phyloP scores from a whole-genome alignment of 306 rosid genomes.

The Fragaria ananassa region DNA sequence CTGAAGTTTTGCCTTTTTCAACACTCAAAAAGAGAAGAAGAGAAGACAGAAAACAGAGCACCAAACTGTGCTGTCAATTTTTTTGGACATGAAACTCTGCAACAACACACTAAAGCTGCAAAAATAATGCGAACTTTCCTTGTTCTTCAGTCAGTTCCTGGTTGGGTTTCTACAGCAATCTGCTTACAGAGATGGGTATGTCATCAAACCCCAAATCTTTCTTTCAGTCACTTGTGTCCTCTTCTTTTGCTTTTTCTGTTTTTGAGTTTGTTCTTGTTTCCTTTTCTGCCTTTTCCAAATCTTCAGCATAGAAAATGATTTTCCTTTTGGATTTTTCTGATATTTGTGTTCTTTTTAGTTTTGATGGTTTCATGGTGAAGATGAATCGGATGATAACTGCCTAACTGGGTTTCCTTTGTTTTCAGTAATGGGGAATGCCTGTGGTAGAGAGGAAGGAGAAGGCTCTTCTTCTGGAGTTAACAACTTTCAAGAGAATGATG shows the following conservation, averaged over 20 bases:
- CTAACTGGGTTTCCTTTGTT: conserved; percentile 15
- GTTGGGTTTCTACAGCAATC: conserved; percentile 45
- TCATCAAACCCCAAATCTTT: conserved; percentile 17
- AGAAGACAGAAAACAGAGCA: background rate
- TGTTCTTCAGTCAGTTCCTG: conserved; percentile 33
- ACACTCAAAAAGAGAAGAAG: conserved; percentile 11
- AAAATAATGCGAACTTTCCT: conserved; percentile 47
- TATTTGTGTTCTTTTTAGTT: background rate
- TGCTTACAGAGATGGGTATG: conserved; percentile 46
- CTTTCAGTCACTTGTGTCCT: conserved; percentile 19
- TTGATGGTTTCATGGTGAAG: background rate
- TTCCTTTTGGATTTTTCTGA: conserved; percentile 7
- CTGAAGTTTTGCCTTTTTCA: conserved; percentile 44
- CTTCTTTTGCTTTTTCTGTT: conserved; percentile 20
- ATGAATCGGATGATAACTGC: conserved; percentile 2
- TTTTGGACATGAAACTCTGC: background rate
- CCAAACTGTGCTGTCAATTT: conserved; percentile 34
- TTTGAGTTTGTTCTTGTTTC: conserved; percentile 32
- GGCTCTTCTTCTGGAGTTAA: conserved; percentile 32
- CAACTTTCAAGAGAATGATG: conserved; percentile 25
- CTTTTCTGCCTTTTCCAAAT: conserved; percentile 19
- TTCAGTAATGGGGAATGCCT: conserved; percentile 38
- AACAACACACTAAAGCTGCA: conserved; percentile 14
- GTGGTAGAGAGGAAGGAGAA: conserved; percentile 34
- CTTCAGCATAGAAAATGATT: background rate